Evolutionary conservation across 352 stramenopile species (phyloP).

Genomic region (Phytophthora rubi): DNA sequence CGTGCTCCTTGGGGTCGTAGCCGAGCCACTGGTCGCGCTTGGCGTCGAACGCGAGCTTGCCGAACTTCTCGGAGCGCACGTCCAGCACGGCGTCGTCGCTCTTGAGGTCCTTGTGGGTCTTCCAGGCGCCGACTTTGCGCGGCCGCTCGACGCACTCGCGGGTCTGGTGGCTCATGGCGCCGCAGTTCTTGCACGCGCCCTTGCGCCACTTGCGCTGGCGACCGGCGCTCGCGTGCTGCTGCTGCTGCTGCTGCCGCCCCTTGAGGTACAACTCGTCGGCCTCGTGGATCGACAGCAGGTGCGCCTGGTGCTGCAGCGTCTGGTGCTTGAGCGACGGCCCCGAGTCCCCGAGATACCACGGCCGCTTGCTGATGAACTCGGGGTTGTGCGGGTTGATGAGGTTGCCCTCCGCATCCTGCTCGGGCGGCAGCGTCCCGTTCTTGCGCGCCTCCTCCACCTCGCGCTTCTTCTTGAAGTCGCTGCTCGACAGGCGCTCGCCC

Average conservation of each 20-base stretch:
- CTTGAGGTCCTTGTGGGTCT: conserved; percentile 91
- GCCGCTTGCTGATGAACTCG: conserved; percentile 99
- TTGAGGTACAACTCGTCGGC: conserved; percentile 83
- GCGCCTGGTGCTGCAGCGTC: conserved; percentile 91
- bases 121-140: conserved; percentile 92
- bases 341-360: conserved; percentile 97
- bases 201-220: conserved; percentile 81
- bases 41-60: conserved; percentile 97
- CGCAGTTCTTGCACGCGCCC: conserved; percentile 95
- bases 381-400: conserved; percentile 99
- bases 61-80: conserved; percentile 87
- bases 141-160: conserved; percentile 94
- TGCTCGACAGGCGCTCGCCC: conserved; percentile 74
- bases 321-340: conserved; percentile 96
- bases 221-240: background rate
- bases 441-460: conserved; percentile 92
- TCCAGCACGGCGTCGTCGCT: conserved; percentile 87
- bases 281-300: conserved; percentile 91
- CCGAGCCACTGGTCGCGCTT: conserved; percentile 98
- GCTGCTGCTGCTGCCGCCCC: conserved; percentile 37
- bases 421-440: conserved; percentile 85
- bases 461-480: conserved; percentile 89
- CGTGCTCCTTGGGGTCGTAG: conserved; percentile 88
- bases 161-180: conserved; percentile 92
- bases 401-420: conserved; percentile 92